Base-by-base conservation (phyloP, 2,329 filamentous ascomycete genomes). In the Lachnellula cervina region DNA sequence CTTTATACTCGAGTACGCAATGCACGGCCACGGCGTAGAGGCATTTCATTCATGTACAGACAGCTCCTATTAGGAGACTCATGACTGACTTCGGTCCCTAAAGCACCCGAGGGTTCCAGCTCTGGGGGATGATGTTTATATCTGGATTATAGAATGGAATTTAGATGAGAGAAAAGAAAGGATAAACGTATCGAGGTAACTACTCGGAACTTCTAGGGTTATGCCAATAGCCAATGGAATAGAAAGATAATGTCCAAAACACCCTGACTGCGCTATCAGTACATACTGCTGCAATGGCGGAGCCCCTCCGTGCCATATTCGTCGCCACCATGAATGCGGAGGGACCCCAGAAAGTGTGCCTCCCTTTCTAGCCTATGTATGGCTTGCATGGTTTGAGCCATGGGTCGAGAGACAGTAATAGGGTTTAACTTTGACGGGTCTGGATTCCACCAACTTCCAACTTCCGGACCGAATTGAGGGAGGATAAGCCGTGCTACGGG, bases 231-330 rank as follows among this genome's bases (percentile, higher is more conserved):
- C 25, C 28, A 32, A 32, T 32, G 8, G 28, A 32, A 32, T 32
- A 32, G 28, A 11, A 32, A 32, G 9, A 32, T 9, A 9, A 32
- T 11, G 8, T 11, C 28, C 8, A 11, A 32, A 11, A 32, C 28
- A 32, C 28, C 8, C 28, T 32, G 38, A 16, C 11, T 17, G 14
- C 8, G 38, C 38, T 40, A 40, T 40, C 16, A 40, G 38, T 40
- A 40, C 17, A 3, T 32, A 32, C 28, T 32, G 28, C n/a, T 32
- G 49, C 49, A 38, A 51, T 44, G 37, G 38, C 49, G 37, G 49
- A 51, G 40, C 49, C 47, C 19, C 9, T n/a, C 49, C 49, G 49
- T 51, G 9, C 14, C 34, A 51, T 51, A 35, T 14, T 35, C 49
- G 40, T 52, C 43, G 43, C 42, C 43, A 38, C 43, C n/a, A n/a